phyloP scores from a whole-genome alignment of 148 eudicot genomes.

The Vaccinium corymbosum region DNA sequence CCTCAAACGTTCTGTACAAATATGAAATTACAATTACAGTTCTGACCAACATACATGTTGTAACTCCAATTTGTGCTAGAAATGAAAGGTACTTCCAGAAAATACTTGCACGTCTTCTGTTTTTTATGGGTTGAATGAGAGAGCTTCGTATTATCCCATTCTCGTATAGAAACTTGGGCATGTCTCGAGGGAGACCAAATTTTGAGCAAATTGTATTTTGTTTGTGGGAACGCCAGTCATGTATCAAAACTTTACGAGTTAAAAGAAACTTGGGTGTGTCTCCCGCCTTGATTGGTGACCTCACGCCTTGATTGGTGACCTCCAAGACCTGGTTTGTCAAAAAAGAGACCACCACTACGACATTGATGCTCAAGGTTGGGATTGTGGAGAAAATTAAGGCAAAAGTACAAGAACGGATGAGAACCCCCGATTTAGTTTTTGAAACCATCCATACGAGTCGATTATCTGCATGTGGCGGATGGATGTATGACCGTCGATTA shows the following conservation, averaged over 20 bases:
- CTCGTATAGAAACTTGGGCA: not conserved
- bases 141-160: not conserved
- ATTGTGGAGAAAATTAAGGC: not conserved
- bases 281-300: not conserved
- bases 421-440: not conserved
- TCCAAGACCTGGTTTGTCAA: not conserved
- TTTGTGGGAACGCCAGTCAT: not conserved
- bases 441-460: not conserved
- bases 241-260: not conserved
- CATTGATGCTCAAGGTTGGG: not conserved
- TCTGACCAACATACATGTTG: not conserved
- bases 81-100: constrained; percentile 1
- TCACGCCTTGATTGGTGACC: not conserved
- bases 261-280: too few species aligned
- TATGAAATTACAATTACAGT: not conserved
- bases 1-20: constrained; percentile 6
- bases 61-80: constrained; percentile 1
- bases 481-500: too few species aligned
- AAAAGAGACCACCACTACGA: not conserved
- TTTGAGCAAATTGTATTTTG: not conserved
- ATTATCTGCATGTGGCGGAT: too few species aligned
- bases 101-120: not conserved
- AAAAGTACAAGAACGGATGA: not conserved
- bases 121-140: not conserved
- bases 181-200: not conserved